A percentile compares a stretch with the other conserved stretches of the same genome.
Conservation (phyloP, 148 eudicot species). For the Rhododendron mucronatum region DNA sequence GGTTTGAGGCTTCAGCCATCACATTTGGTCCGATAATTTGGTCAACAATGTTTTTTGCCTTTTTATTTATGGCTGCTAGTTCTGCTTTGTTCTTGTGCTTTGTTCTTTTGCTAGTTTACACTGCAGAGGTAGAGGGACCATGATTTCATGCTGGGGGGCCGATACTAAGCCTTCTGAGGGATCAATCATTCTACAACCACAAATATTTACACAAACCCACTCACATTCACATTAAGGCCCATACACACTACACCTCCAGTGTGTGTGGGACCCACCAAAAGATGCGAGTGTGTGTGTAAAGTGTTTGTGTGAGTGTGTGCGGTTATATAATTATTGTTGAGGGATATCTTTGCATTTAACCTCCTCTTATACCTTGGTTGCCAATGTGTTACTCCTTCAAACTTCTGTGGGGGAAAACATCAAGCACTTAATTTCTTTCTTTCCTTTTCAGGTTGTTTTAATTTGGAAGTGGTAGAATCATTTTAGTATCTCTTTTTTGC, state of each 20-base stretch:
- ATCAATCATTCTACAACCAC: no score
- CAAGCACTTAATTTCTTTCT: background rate
- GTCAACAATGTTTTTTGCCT: background rate
- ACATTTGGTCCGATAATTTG: background rate
- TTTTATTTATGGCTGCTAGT: background rate
- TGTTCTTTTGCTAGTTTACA: background rate
- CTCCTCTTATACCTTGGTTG: background rate
- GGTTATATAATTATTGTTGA: slow-evolving; percentile 1
- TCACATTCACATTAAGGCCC: no score
- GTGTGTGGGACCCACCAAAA: no score
- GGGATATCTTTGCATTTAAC: slow-evolving; percentile 12
- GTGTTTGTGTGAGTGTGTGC: no score
- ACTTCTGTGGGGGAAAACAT: background rate
- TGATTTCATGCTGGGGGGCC: slow-evolving; percentile 5
- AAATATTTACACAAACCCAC: no score
- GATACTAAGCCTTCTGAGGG: slow-evolving; percentile 21
- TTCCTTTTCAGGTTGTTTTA: background rate
- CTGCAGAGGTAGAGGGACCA: slow-evolving; percentile 27
- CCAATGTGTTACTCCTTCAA: background rate
- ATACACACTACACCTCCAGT: no score
- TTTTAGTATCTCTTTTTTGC: background rate
- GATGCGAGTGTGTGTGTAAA: no score
- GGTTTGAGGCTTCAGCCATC: background rate
- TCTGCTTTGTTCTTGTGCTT: background rate
- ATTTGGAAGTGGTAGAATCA: background rate